Evolutionary conservation across 1,284 basidiomycete genomes (phyloP).

Genomic region (Ceratobasidium papillatum): DNA sequence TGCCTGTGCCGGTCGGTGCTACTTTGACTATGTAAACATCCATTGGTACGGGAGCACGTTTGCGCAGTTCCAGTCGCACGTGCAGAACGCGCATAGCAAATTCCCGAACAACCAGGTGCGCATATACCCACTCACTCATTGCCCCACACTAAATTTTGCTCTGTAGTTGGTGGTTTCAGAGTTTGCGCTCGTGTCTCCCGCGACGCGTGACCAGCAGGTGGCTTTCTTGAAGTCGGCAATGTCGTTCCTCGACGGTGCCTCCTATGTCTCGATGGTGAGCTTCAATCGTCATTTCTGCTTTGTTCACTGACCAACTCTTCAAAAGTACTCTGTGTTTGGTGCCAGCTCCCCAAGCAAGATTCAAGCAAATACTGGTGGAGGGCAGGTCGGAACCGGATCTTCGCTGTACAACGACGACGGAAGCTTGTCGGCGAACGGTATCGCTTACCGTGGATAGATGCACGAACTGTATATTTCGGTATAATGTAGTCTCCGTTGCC

Average conservation of each 20-base stretch:
- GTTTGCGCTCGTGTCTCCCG: constrained; percentile 32
- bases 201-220: constrained; percentile 34
- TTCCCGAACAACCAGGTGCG: constrained; percentile 30
- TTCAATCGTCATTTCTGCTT: neutral
- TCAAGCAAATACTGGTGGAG: constrained; percentile 14
- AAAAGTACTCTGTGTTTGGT: constrained; percentile 21
- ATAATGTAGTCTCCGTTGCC: no score
- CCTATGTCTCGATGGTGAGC: constrained; percentile 30
- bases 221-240: constrained; percentile 30
- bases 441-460: constrained; percentile 35
- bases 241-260: constrained; percentile 36
- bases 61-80: constrained; percentile 31
- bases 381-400: constrained; percentile 23
- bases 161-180: constrained; percentile 21
- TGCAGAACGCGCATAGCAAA: constrained; percentile 32
- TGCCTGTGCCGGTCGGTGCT: constrained; percentile 33
- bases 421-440: constrained; percentile 18
- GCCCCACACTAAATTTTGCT: neutral
- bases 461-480: no score
- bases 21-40: constrained; percentile 41
- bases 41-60: constrained; percentile 40
- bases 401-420: constrained; percentile 36
- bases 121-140: neutral
- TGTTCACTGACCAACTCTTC: no score
- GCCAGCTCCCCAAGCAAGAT: constrained; percentile 32